phyloP scores from a whole-genome alignment of 192 early-diverging fungal species.

The Coemansia sp. region DNA sequence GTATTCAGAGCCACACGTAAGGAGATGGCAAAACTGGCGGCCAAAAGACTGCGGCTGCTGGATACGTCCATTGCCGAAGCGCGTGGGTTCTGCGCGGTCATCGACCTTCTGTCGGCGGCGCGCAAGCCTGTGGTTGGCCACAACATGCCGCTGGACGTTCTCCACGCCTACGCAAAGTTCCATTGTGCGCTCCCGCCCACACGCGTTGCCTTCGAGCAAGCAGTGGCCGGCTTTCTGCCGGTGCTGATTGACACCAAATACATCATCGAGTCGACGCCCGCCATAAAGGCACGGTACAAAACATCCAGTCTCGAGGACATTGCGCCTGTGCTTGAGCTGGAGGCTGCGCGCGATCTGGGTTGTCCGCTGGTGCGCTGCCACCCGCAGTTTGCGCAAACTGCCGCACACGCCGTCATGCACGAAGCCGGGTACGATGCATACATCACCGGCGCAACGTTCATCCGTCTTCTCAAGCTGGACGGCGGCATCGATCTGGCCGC shows the following conservation, averaged over 20 bases:
- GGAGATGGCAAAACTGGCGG: constrained; percentile 23
- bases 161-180: constrained; percentile 79
- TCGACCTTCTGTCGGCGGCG: constrained; percentile 72
- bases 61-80: constrained; percentile 56
- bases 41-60: constrained; percentile 25
- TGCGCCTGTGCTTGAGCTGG: constrained; percentile 31
- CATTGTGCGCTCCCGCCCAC: constrained; percentile 65
- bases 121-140: constrained; percentile 84
- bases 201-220: constrained; percentile 68
- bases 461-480: constrained; percentile 61
- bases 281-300: constrained; percentile 29
- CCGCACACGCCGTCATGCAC: constrained; percentile 60
- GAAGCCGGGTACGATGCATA: constrained; percentile 95
- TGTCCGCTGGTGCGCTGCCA: constrained; percentile 48
- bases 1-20: constrained; percentile 46
- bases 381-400: constrained; percentile 55
- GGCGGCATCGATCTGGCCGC: constrained; percentile 27
- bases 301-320: constrained; percentile 50
- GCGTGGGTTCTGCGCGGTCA: constrained; percentile 71
- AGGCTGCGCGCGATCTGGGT: constrained; percentile 6
- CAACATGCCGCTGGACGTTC: constrained; percentile 87
- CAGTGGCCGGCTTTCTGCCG: constrained; percentile 58
- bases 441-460: constrained; percentile 80
- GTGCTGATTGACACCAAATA: constrained; percentile 52
- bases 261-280: constrained; percentile 51